Evolutionary conservation across 768 basidiomycete species (phyloP).

Genomic region (Leccinum arenicola): DNA sequence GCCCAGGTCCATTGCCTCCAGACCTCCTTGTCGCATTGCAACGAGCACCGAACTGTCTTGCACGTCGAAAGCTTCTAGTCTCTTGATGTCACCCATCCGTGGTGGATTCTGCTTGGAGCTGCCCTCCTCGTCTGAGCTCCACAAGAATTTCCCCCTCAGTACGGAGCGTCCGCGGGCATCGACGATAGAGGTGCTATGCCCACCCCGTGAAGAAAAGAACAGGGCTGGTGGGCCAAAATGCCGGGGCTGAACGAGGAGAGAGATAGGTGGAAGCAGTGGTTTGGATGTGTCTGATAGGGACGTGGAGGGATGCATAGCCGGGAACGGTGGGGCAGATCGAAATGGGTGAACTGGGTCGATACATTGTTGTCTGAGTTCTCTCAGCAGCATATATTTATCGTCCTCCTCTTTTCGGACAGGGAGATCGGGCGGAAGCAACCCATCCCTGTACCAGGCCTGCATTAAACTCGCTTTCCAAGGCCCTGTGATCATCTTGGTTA

Average conservation of each 20-base stretch:
- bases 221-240: constrained; percentile 86
- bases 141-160: constrained; percentile 73
- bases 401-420: constrained; percentile 81
- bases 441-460: constrained; percentile 89
- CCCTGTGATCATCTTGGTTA: constrained; percentile 41
- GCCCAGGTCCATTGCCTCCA: constrained; percentile 76
- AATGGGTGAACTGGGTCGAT: constrained; percentile 84
- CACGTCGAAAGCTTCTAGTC: constrained; percentile 80
- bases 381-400: constrained; percentile 60
- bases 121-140: constrained; percentile 65
- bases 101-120: constrained; percentile 35
- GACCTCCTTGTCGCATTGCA: constrained; percentile 82
- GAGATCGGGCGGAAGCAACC: constrained; percentile 75
- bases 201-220: constrained; percentile 87
- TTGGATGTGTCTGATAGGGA: constrained; percentile 39
- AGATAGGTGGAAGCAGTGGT: constrained; percentile 68
- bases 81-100: constrained; percentile 79
- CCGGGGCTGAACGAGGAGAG: constrained; percentile 70
- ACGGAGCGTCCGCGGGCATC: constrained; percentile 85
- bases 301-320: constrained; percentile 29
- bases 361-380: constrained; percentile 73
- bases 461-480: constrained; percentile 87
- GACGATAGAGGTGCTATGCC: constrained; percentile 84
- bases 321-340: constrained; percentile 43
- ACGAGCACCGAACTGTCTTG: constrained; percentile 73